A percentile compares a stretch with the other conserved stretches of the same genome.
These are phyloP conservation scores for Macrotyloma uniflorum DNA, from an alignment of 306 rosid species.

Conservation along the genomic window DNA sequence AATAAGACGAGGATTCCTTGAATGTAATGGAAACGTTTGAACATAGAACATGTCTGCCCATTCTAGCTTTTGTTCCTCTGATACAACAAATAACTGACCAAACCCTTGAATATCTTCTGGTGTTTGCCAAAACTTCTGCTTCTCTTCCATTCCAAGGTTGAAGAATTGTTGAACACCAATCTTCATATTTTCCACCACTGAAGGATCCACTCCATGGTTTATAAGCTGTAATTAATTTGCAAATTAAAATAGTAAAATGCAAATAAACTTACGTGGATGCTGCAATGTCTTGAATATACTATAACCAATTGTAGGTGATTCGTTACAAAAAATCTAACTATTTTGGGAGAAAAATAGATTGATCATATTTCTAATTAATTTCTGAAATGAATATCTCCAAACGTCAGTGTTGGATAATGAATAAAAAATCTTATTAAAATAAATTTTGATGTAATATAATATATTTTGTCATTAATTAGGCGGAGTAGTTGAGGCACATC, in stretches of 20 bases:
- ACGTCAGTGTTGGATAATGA: too few species aligned
- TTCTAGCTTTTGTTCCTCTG: slow-evolving; percentile 38
- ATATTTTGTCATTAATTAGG: too few species aligned
- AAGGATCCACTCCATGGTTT: slow-evolving; percentile 37
- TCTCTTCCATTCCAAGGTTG: slow-evolving; percentile 39
- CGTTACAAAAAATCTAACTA: too few species aligned
- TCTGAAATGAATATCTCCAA: too few species aligned
- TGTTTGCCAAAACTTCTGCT: slow-evolving; percentile 33
- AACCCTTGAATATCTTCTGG: slow-evolving; percentile 28
- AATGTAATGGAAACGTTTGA: slow-evolving; percentile 10
- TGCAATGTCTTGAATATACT: neutral
- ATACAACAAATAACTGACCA: slow-evolving; percentile 40
- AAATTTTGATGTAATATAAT: too few species aligned
- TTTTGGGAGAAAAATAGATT: too few species aligned
- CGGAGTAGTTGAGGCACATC: too few species aligned
- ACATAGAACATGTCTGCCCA: slow-evolving; percentile 39
- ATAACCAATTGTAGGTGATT: too few species aligned
- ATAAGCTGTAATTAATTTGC: slow-evolving; percentile 23
- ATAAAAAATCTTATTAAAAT: too few species aligned
- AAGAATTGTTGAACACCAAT: slow-evolving; percentile 33
- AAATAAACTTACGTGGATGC: neutral
- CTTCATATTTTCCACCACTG: slow-evolving; percentile 31
- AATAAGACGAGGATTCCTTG: slow-evolving; percentile 18
- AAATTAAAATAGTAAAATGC: neutral
- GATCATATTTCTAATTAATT: too few species aligned